These are phyloP conservation scores for Fagopyrum homotropicum DNA, from an alignment of 148 eudicot species.

Conservation along the genomic window DNA sequence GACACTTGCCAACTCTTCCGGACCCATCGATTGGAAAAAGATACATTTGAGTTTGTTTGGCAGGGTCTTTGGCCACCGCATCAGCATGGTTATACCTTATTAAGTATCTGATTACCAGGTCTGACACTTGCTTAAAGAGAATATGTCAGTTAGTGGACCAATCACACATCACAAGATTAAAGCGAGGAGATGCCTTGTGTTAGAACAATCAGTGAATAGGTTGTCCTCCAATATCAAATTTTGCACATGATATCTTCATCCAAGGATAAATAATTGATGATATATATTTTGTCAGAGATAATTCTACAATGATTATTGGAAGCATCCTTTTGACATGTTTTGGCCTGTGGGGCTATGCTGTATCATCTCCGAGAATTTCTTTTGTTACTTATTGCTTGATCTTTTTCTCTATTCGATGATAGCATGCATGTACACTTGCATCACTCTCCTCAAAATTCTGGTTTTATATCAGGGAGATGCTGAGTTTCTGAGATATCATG, in stretches of 20 bases:
- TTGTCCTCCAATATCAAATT: background rate
- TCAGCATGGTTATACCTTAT: too few species aligned
- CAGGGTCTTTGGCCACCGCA: too few species aligned
- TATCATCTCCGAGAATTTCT: background rate
- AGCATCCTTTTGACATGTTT: background rate
- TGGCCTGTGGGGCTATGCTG: background rate
- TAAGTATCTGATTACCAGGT: too few species aligned
- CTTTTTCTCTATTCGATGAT: background rate
- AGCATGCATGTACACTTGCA: slow-evolving; percentile 1
- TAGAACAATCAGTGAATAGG: background rate
- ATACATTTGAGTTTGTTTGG: background rate
- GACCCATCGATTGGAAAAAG: background rate
- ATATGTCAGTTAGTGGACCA: background rate
- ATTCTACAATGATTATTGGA: background rate
- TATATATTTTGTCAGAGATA: background rate
- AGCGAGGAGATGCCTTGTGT: background rate
- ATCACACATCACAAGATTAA: background rate
- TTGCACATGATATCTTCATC: background rate
- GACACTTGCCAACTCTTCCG: background rate
- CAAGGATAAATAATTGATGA: background rate
- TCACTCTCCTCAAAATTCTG: background rate
- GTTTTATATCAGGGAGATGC: slow-evolving; percentile 75
- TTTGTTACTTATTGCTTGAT: background rate
- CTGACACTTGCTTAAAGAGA: background rate
- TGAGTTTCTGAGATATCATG: slow-evolving; percentile 66